These are phyloP conservation scores for Ustilago esculenta DNA, from an alignment of 1,284 basidiomycete species.

Conservation along the genomic window DNA sequence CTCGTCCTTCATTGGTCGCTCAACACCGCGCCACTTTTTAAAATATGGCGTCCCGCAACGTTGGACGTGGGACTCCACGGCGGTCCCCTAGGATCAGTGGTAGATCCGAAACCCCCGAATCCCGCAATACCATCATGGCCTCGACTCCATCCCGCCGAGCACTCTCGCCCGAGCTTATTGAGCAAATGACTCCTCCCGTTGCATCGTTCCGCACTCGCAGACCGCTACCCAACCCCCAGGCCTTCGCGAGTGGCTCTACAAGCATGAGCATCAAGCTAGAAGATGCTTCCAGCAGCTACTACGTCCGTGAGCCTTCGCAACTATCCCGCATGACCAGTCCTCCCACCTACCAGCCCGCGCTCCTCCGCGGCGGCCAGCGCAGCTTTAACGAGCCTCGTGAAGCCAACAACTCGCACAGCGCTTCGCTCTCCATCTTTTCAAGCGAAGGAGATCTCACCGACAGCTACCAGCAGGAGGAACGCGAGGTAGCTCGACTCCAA, in stretches of 20 bases:
- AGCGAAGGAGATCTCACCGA: conserved; percentile 28
- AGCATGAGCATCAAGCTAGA: conserved; percentile 43
- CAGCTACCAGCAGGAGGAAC: conserved; percentile 36
- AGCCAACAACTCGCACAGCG: conserved; percentile 23
- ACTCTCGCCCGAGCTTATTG: conserved; percentile 24
- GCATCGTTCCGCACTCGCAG: conserved; percentile 6
- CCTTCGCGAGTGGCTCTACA: conserved; percentile 9
- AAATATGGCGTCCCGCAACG: conserved; percentile 18
- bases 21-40: neutral
- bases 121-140: neutral
- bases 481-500: conserved; percentile 24
- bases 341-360: conserved; percentile 8
- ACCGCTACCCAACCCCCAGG: neutral
- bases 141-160: conserved; percentile 12
- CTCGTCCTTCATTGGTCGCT: too few species aligned
- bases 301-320: conserved; percentile 31
- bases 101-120: conserved; percentile 22
- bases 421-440: conserved; percentile 44
- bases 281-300: conserved; percentile 28
- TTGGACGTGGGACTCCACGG: conserved; percentile 7
- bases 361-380: conserved; percentile 40
- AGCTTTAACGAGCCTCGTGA: conserved; percentile 28
- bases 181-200: conserved; percentile 29
- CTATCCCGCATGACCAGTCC: conserved; percentile 14
- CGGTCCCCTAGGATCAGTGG: conserved; percentile 26